A percentile compares a stretch with the other conserved stretches of the same genome.
Conservation (phyloP, 352 stramenopile species). For the Globisporangium perplexum region DNA sequence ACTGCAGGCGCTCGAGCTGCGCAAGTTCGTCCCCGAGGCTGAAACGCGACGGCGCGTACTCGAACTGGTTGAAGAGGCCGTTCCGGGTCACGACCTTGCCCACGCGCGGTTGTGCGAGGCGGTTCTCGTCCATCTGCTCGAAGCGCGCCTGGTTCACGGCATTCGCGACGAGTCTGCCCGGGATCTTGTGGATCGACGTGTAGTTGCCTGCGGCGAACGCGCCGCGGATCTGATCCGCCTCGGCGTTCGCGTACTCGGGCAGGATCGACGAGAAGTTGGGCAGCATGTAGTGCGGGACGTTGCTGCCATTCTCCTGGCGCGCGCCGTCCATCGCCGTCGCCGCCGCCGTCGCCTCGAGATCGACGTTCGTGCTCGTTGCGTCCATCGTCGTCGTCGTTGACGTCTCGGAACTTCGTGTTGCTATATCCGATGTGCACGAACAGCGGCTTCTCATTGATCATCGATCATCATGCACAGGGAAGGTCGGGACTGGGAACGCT, state of each 20-base stretch:
- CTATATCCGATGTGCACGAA: neutral
- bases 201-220: conserved; percentile 67
- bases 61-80: conserved; percentile 72
- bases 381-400: conserved; percentile 1
- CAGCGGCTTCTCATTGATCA: too few relatives aligned
- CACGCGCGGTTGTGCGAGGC: conserved; percentile 25
- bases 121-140: conserved; percentile 78
- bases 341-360: too few relatives aligned
- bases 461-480: neutral
- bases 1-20: conserved; percentile 57
- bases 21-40: conserved; percentile 53
- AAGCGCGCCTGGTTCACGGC: conserved; percentile 60
- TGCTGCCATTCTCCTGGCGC: conserved; percentile 2
- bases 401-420: too few relatives aligned
- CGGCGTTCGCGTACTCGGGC: conserved; percentile 73
- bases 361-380: neutral
- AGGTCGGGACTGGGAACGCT: too few relatives aligned
- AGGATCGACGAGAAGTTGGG: conserved; percentile 80
- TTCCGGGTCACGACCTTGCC: conserved; percentile 58
- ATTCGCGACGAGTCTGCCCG: conserved; percentile 39
- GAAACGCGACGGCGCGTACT: conserved; percentile 72
- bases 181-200: conserved; percentile 63
- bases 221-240: conserved; percentile 70
- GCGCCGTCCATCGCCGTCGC: neutral
- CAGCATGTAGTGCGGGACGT: conserved; percentile 67